These are phyloP conservation scores for Poa annua DNA, from an alignment of 176 grass and related monocot species.

Conservation along the genomic window DNA sequence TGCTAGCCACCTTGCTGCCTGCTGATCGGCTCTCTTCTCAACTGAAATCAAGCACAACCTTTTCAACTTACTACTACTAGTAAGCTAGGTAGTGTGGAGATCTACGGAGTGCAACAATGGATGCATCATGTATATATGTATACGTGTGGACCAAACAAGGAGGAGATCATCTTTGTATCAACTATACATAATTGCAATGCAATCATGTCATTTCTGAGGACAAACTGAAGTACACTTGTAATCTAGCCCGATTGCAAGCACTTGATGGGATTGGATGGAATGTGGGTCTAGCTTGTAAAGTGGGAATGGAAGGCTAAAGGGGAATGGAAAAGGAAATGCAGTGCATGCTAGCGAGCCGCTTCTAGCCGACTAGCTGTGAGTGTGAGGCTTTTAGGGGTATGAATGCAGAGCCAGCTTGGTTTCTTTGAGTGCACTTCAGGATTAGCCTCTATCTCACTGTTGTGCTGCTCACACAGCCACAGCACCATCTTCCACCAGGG, in stretches of 20 bases:
- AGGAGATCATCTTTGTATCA: constrained; percentile 29
- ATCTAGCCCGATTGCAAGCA: background rate
- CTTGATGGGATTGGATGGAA: background rate
- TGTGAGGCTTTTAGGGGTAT: constrained; percentile 42
- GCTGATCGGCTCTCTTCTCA: background rate
- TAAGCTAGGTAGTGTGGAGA: background rate
- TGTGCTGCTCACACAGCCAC: constrained; percentile 51
- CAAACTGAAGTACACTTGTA: background rate
- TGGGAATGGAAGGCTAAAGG: background rate
- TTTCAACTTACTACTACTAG: constrained; percentile 30
- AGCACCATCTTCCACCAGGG: constrained; percentile 30
- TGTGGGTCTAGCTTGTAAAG: constrained; percentile 22
- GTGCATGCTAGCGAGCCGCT: background rate
- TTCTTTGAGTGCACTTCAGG: constrained; percentile 90
- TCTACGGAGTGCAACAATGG: background rate
- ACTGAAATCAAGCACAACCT: constrained; percentile 23
- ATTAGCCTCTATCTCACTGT: background rate
- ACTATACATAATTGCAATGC: background rate
- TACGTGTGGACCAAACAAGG: constrained; percentile 24
- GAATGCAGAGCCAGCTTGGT: constrained; percentile 36
- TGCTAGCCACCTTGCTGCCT: background rate
- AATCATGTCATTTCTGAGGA: background rate
- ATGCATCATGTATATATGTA: background rate
- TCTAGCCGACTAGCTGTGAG: constrained; percentile 28
- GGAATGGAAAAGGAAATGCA: background rate